A percentile compares a stretch with the other conserved stretches of the same genome.
Conservation (phyloP, 495 filamentous ascomycete species). For the Aspergillus sclerotioniger region DNA sequence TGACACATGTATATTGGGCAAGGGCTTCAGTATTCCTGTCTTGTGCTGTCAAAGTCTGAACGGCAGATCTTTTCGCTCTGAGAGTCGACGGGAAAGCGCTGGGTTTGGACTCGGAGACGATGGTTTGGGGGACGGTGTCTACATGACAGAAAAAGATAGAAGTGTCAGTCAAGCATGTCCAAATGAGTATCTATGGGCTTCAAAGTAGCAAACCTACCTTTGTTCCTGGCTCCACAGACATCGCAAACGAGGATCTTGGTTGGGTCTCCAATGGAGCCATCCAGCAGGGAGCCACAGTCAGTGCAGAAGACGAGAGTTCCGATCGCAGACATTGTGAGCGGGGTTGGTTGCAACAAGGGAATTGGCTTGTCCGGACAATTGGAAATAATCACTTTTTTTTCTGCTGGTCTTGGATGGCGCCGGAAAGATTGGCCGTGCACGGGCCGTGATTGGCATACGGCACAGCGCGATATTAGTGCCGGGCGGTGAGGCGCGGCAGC, state of each 20-base stretch:
- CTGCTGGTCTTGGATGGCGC: constrained; percentile 10
- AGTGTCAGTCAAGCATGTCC: background rate
- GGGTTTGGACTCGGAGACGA: constrained; percentile 79
- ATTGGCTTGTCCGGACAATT: background rate
- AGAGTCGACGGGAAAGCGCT: constrained; percentile 85
- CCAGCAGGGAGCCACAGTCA: constrained; percentile 88
- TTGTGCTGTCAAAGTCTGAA: constrained; percentile 76
- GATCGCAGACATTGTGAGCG: constrained; percentile 70
- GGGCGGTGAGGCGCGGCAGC: constrained; percentile 40
- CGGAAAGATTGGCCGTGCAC: constrained; percentile 29
- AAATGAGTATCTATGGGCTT: background rate
- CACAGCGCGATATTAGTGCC: constrained; percentile 20
- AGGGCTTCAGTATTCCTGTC: constrained; percentile 76
- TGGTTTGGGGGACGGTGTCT: constrained; percentile 80
- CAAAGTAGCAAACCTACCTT: constrained; percentile 53
- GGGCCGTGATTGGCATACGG: constrained; percentile 22
- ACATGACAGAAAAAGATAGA: background rate
- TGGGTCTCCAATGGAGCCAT: constrained; percentile 68
- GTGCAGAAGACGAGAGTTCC: constrained; percentile 92
- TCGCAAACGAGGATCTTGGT: constrained; percentile 76
- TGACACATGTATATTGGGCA: constrained; percentile 67
- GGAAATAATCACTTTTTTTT: background rate
- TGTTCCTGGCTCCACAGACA: constrained; percentile 79
- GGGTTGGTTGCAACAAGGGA: background rate
- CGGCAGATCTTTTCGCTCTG: constrained; percentile 77